Conservation (phyloP, 1,284 basidiomycete genomes). For the Ceratobasidium sp. region DNA sequence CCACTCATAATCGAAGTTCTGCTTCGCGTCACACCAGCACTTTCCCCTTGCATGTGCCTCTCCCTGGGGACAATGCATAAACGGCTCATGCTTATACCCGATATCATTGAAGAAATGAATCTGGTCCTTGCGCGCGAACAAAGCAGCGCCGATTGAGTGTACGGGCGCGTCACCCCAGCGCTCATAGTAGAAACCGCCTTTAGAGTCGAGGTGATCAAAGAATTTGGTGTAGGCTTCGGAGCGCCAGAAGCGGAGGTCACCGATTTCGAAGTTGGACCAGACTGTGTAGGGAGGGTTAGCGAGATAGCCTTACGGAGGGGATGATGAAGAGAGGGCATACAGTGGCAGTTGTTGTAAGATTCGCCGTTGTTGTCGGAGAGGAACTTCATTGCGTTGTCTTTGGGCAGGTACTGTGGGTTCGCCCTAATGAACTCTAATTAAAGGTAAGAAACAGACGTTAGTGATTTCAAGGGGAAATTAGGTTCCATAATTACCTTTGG, state of each 20-base stretch:
- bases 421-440: slow-evolving; percentile 70
- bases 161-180: slow-evolving; percentile 91
- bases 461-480: background rate
- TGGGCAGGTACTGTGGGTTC: slow-evolving; percentile 73
- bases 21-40: slow-evolving; percentile 50
- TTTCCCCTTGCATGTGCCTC: slow-evolving; percentile 64
- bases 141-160: slow-evolving; percentile 80
- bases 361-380: slow-evolving; percentile 77
- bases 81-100: slow-evolving; percentile 71
- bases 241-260: slow-evolving; percentile 83
- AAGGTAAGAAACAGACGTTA: slow-evolving; percentile 1
- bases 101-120: slow-evolving; percentile 76
- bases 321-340: slow-evolving; percentile 58
- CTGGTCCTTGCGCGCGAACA: slow-evolving; percentile 76
- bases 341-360: slow-evolving; percentile 83
- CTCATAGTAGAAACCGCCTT: slow-evolving; percentile 89
- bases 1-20: slow-evolving; percentile 49
- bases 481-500: slow-evolving; percentile 62
- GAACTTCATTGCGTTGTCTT: slow-evolving; percentile 78
- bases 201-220: slow-evolving; percentile 79
- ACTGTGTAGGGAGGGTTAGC: slow-evolving; percentile 55
- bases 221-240: slow-evolving; percentile 78
- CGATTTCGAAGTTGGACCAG: slow-evolving; percentile 90
- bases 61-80: slow-evolving; percentile 72
- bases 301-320: background rate